Conservation (phyloP, 352 stramenopile genomes). For the Globisporangium lucens region DNA sequence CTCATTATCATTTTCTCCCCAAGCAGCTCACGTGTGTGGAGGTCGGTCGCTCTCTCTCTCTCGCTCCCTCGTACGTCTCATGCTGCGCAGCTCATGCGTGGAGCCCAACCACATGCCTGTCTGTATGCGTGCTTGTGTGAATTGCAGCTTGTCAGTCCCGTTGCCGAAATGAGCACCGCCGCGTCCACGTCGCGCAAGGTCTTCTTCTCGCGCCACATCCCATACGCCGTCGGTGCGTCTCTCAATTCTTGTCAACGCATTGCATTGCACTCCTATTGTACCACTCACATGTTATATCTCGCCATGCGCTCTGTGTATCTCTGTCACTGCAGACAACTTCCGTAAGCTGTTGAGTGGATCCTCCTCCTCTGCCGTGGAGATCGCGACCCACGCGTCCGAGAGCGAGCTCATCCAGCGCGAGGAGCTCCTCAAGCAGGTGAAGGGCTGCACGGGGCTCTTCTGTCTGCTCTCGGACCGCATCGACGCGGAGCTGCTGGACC, state of each 20-base stretch:
- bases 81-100: neutral
- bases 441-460: conserved; percentile 52
- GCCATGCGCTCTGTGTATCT: too few species aligned
- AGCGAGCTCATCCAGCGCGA: conserved; percentile 35
- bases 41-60: too few species aligned
- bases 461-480: conserved; percentile 72
- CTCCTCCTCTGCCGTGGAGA: conserved; percentile 15
- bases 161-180: neutral
- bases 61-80: neutral
- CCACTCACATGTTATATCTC: too few species aligned
- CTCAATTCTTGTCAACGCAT: neutral
- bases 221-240: conserved; percentile 56
- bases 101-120: neutral
- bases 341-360: conserved; percentile 12
- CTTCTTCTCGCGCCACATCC: conserved; percentile 70
- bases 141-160: neutral
- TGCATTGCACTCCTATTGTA: neutral
- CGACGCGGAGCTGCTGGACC: conserved; percentile 60
- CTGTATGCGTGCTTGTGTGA: too few species aligned
- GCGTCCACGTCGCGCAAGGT: conserved; percentile 33
- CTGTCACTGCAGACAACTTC: conserved; percentile 27
- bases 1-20: too few species aligned
- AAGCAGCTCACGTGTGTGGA: too few species aligned
- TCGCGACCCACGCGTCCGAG: conserved; percentile 29
- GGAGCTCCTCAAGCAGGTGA: conserved; percentile 45